Conservation (phyloP, 768 basidiomycete genomes). For the Lactarius trivialis region DNA sequence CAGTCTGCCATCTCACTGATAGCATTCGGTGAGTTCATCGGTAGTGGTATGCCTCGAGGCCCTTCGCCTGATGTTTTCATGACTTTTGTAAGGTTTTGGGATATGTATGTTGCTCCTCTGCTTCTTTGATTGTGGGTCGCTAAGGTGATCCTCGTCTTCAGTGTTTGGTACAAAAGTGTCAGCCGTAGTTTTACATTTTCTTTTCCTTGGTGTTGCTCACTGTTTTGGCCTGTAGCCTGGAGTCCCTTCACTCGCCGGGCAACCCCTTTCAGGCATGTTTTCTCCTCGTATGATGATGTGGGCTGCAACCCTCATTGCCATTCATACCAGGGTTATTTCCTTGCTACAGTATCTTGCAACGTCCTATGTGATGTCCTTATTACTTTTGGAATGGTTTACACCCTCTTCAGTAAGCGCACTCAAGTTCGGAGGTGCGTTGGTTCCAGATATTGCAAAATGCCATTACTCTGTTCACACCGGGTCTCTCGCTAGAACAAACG, state of each 20-base stretch:
- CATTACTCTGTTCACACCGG: not conserved
- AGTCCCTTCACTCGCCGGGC: not conserved
- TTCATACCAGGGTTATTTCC: not conserved
- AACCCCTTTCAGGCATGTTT: not conserved
- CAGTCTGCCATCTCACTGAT: not conserved
- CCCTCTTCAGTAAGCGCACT: conserved; percentile 3
- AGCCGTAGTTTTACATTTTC: not conserved
- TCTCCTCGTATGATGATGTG: not conserved
- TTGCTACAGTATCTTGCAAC: not conserved
- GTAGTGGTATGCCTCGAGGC: not conserved
- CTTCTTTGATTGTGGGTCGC: not conserved
- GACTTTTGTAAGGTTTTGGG: not conserved
- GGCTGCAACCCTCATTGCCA: not conserved
- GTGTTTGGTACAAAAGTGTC: not conserved
- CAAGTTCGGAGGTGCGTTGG: not conserved
- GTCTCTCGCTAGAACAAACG: not conserved
- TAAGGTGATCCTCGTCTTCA: not conserved
- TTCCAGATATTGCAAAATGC: not conserved
- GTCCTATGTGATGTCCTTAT: not conserved
- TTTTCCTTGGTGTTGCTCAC: not conserved
- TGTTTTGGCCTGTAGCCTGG: not conserved
- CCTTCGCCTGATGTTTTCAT: not conserved
- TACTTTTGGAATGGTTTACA: conserved; percentile 4
- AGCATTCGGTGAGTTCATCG: conserved; percentile 1
- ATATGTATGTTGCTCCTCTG: not conserved